Base-by-base conservation (phyloP, 768 basidiomycete species). In the Antrodiella citrinella region DNA sequence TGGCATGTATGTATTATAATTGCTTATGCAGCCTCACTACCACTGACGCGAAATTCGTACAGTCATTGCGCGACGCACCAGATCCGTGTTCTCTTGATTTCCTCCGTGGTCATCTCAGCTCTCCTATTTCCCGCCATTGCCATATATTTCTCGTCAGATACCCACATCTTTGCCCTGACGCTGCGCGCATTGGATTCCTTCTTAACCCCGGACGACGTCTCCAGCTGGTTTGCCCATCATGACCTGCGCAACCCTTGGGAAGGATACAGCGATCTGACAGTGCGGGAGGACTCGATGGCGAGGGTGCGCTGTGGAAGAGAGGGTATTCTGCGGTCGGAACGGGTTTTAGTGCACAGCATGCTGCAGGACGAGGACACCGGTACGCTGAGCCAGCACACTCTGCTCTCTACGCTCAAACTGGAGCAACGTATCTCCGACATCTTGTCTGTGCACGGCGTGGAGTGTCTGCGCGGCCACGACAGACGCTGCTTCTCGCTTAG, bases 41-140 rank as follows among this genome's bases (percentile, higher is more conserved):
- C n/a, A n/a, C n/a, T n/a, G n/a, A n/a, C n/a, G n/a, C n/a, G n/a
- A n/a, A n/a, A n/a, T 44, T 5, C 20, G 23, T 53, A 11, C 59
- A 92, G 90, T 51, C 90, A 92, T 62, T 91, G 90, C 60, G 88
- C 91, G 54, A 89, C 85, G 1, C 89, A 92, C 66, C 91, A 92
- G 67, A 89, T 90, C 49, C 82, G 89, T 48, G 81, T 93, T 45
- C 89, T 94, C 63, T 77, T 94, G 57, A 82, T 91, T 53, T 92
- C 87, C 19, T 80, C 85, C 46, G 78, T 91, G 51, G 90, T 93
- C 55, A 92, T 93, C 62, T 86, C 90, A 49, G 86, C 86, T 15
- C 78, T 94, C 49, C 87, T 91, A 61, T 92, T 91, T 57, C 91
- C 91, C n/a, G 91, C 91, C 18, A 77, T 94, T 46, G 81, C 87